These are phyloP conservation scores for Juglanconis oblonga DNA, from an alignment of 2,329 filamentous ascomycete species.

Conservation along the genomic window DNA sequence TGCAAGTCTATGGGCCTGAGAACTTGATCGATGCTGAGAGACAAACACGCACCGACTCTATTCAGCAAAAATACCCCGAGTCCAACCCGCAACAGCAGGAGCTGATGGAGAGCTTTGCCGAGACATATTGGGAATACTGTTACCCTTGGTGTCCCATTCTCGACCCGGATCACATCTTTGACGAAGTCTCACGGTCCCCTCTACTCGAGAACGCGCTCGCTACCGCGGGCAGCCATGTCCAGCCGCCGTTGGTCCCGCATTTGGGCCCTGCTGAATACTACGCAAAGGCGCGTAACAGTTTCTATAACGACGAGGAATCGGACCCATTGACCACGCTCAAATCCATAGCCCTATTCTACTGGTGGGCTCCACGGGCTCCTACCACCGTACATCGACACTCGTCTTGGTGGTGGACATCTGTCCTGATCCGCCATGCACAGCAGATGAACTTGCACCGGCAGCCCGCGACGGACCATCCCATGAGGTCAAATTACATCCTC, in stretches of 20 bases:
- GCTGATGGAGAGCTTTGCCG: slow-evolving; percentile 37
- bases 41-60: slow-evolving; percentile 26
- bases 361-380: slow-evolving; percentile 40
- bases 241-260: slow-evolving; percentile 38
- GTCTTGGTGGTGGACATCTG: slow-evolving; percentile 44
- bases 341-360: slow-evolving; percentile 39
- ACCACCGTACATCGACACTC: slow-evolving; percentile 36
- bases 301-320: slow-evolving; percentile 38
- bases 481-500: slow-evolving; percentile 19
- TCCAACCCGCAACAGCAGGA: slow-evolving; percentile 24
- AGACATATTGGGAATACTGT: slow-evolving; percentile 41
- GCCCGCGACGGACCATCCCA: slow-evolving; percentile 23
- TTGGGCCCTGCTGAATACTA: slow-evolving; percentile 37
- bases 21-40: slow-evolving; percentile 29
- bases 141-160: slow-evolving; percentile 41
- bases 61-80: slow-evolving; percentile 22
- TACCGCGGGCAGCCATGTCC: slow-evolving; percentile 37
- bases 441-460: slow-evolving; percentile 43
- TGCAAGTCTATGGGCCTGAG: slow-evolving; percentile 32
- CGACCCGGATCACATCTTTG: slow-evolving; percentile 28
- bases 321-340: slow-evolving; percentile 34
- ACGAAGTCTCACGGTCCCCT: slow-evolving; percentile 31
- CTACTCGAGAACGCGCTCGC: slow-evolving; percentile 37
- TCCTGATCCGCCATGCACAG: slow-evolving; percentile 41
- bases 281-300: slow-evolving; percentile 35